Evolutionary conservation across 495 filamentous ascomycete species (phyloP), one percentile per base, ranked within the genome.

Genomic region (Lasiosphaeria hispida): DNA sequence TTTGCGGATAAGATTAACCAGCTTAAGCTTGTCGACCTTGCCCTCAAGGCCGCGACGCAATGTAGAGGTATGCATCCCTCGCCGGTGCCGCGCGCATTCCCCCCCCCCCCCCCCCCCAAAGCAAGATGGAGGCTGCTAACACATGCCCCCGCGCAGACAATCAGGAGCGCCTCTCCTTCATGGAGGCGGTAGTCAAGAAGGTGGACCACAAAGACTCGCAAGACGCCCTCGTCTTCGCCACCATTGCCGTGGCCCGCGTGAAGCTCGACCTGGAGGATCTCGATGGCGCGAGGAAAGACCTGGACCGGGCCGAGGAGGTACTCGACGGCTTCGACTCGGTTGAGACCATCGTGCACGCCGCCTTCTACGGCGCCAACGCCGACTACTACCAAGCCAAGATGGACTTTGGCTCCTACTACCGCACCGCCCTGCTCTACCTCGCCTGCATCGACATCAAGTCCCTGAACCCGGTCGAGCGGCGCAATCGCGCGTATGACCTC

Each of bases 1-100:
- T 99, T 99, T 69, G 88, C 91, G 56, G 91, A 96, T 64, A 96
- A 94, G 82, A 96, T 97, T 81, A 99, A 97, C 77, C 92, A 97
- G 77, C 85, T 97, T 42, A 96, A 96, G 80, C 88, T 97, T 55
- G 95, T 97, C 62, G 83, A 86, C 57, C 77, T 99, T 52, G 95
- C 91, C 5, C 80, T 97, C 69, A 85, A 87, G 72, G 88, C 94
- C 23, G 89, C 91, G 43, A 83, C 87, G 62, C 87, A 96, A 80
- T 96, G 90, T 76, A 83, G 78, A 82, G 89, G 94, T 97, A 65
- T 34, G 54, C 14, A 36, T 10, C 8, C 7, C 13, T n/a, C 11
- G 36, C 37, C 10, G 2, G 10, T 14, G 1, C 7, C 35, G 7
- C 39, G 72, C 72, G 42, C 15, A 8, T 36, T 11, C 13, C 11